Evolutionary conservation across 2,329 filamentous ascomycete genomes (phyloP).

Genomic region (Lachnellula arida): DNA sequence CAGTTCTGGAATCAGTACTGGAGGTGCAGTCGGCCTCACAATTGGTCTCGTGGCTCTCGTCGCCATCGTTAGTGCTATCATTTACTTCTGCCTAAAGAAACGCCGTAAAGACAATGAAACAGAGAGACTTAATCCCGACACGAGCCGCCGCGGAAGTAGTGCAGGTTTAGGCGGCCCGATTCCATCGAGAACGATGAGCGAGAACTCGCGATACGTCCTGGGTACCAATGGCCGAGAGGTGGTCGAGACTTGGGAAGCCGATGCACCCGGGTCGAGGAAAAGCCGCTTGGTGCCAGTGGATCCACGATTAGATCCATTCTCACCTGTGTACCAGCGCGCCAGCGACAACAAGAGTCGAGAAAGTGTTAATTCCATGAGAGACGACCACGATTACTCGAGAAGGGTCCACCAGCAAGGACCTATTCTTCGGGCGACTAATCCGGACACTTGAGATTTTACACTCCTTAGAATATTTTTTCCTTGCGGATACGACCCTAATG

Average conservation of each 20-base stretch:
- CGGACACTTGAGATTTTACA: constrained; percentile 36
- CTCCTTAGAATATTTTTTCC: constrained; percentile 8
- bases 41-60: constrained; percentile 46
- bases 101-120: constrained; percentile 37
- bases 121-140: constrained; percentile 23
- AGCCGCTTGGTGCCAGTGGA: constrained; percentile 57
- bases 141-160: constrained; percentile 22
- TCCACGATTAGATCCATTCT: constrained; percentile 58
- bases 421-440: constrained; percentile 59
- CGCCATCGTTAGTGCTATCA: constrained; percentile 35
- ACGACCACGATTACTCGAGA: constrained; percentile 62
- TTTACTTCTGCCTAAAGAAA: constrained; percentile 42
- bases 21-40: constrained; percentile 48
- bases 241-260: constrained; percentile 30
- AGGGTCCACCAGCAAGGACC: constrained; percentile 39
- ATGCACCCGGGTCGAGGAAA: constrained; percentile 35
- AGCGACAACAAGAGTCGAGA: constrained; percentile 53
- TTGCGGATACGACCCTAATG: constrained; percentile 22
- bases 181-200: constrained; percentile 32
- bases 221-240: constrained; percentile 32
- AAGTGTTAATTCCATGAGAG: constrained; percentile 58
- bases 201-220: constrained; percentile 33
- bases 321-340: constrained; percentile 49
- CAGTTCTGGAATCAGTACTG: constrained; percentile 37
- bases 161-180: constrained; percentile 22